Base-by-base conservation (phyloP, 2,329 filamentous ascomycete species). In the Ascosphaera apis region DNA sequence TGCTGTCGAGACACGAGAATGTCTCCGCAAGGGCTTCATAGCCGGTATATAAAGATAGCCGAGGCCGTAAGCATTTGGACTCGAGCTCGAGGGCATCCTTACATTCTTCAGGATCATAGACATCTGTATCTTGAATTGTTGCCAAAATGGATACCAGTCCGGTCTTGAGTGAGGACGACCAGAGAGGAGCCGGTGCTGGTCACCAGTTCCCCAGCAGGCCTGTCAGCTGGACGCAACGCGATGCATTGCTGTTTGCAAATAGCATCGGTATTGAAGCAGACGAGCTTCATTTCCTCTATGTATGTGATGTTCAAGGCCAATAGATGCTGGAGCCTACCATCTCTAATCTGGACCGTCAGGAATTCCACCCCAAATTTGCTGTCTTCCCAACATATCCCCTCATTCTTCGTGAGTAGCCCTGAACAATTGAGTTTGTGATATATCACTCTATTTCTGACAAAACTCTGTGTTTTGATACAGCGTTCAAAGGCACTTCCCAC, bases 211-310 rank as follows among this genome's bases (percentile, higher is more conserved):
- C 81, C 39, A 56, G 68, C 34, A 62, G 70, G 49, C 68, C 76
- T 50, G 81, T 91, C 8, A 69, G 75, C 47, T 93, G 83, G 84
- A 57, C 80, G 47, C 83, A 84, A 67, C 72, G 84, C 44, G 84
- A 93, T 63, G 71, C 75, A 25, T 65, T 93, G 41, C 72, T 95
- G 41, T 93, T 93, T 55, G 83, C 84, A 46, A 76, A 77, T 56
- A 86, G 76, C 59, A 86, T 93, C 53, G 84, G 84, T 38, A 74
- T 67, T 51, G 86, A 71, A 9, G 66, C 67, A n/a, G 74, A 91
- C 47, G 84, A 93, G 63, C 70, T 92, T 49, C 82, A 92, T 53
- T 91, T 86, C 53, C 73, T 92, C 58, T 93, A 83, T 48, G 82
- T 88, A 65, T 40, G 68, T 50, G 27, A 15, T 25, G 35, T 37